These are phyloP conservation scores for Porodaedalea pini DNA, from an alignment of 1,284 basidiomycete genomes.

Conservation along the genomic window DNA sequence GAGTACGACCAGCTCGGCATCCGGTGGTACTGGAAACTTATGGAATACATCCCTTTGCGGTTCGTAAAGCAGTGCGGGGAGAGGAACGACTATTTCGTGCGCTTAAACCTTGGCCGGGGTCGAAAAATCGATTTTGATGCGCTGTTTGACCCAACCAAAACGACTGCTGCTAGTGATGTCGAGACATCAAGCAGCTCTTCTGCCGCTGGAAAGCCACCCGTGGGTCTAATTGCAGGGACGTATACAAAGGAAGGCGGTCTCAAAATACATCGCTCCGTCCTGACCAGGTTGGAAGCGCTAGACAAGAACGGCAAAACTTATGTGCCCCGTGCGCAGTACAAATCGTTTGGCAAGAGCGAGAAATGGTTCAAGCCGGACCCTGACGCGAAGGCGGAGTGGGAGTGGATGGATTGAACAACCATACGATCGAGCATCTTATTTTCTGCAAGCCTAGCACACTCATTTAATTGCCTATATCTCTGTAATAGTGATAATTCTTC, in stretches of 20 bases:
- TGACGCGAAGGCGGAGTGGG: constrained; percentile 1
- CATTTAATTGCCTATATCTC: too few species aligned
- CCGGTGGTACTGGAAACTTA: constrained; percentile 43
- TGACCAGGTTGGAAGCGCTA: constrained; percentile 16
- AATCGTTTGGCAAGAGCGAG: too few species aligned
- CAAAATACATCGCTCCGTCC: constrained; percentile 17
- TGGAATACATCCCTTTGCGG: constrained; percentile 34
- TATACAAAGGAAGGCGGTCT: constrained; percentile 17
- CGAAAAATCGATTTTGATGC: constrained; percentile 21
- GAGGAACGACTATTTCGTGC: constrained; percentile 19
- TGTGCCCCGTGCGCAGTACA: constrained; percentile 12
- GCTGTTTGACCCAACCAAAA: too few species aligned
- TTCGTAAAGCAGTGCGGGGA: constrained; percentile 18
- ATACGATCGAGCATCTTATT: too few species aligned
- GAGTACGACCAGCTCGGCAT: constrained; percentile 44
- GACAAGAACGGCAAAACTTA: constrained; percentile 9
- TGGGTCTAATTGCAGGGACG: too few species aligned
- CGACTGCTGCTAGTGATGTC: too few species aligned
- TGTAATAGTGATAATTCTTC: too few species aligned
- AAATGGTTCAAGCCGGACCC: constrained; percentile 17
- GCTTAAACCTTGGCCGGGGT: constrained; percentile 14
- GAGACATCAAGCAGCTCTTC: too few species aligned
- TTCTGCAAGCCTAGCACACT: too few species aligned
- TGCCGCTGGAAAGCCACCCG: too few species aligned
- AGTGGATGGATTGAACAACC: constrained; percentile 17